phyloP scores from a whole-genome alignment of 169 alveolate genomes.

The Babesia divergens region DNA sequence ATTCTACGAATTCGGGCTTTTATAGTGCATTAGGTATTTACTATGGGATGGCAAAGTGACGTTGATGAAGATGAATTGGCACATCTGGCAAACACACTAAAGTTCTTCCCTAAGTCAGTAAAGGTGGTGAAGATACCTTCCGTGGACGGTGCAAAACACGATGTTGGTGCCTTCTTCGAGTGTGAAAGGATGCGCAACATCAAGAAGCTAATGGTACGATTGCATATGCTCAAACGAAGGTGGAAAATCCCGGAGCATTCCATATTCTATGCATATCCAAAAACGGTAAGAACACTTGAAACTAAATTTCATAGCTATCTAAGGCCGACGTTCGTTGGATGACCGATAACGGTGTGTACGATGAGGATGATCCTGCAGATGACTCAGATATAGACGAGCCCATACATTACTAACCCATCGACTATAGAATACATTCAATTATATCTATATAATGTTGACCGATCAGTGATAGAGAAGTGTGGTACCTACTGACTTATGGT shows the following conservation, averaged over 20 bases:
- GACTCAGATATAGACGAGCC: conserved; percentile 77
- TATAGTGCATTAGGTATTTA: conserved; percentile 58
- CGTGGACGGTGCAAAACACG: conserved; percentile 46
- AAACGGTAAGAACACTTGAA: conserved; percentile 45
- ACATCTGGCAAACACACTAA: conserved; percentile 67
- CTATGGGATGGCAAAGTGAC: conserved; percentile 77
- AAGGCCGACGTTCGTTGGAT: conserved; percentile 77
- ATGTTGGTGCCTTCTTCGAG: conserved; percentile 72
- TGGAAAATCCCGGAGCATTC: conserved; percentile 75
- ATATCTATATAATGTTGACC: too few relatives aligned
- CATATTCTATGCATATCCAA: conserved; percentile 75
- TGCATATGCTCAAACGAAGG: conserved; percentile 72
- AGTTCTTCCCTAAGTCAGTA: conserved; percentile 71
- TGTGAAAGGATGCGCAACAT: conserved; percentile 77
- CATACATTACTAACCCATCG: conserved; percentile 66
- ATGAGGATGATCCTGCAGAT: conserved; percentile 66
- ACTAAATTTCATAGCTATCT: neutral
- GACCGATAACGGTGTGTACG: conserved; percentile 66
- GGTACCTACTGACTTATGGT: too few relatives aligned
- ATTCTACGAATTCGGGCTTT: too few relatives aligned
- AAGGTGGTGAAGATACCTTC: conserved; percentile 50
- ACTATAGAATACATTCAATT: too few relatives aligned
- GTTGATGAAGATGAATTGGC: conserved; percentile 71
- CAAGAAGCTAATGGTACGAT: conserved; percentile 70
- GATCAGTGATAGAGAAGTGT: too few relatives aligned